phyloP scores from a whole-genome alignment of 202 grass and related monocot genomes.

The Brachypodium distachyon region DNA sequence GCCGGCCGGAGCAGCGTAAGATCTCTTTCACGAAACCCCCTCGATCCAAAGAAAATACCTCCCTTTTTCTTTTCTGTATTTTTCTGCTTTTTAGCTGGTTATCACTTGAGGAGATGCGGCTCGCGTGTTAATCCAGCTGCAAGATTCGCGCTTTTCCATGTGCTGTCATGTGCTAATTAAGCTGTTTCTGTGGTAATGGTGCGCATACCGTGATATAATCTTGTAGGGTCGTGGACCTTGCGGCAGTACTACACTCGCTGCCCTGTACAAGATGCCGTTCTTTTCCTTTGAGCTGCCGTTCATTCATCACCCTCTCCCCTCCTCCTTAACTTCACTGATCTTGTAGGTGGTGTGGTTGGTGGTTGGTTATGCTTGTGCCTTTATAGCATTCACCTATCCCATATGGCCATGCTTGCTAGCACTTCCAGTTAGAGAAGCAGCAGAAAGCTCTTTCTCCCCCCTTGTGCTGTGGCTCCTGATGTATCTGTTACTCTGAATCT shows the following conservation, averaged over 20 bases:
- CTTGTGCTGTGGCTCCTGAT: not conserved
- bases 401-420: not conserved
- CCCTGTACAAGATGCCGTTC: slow-evolving; percentile 36
- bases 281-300: slow-evolving; percentile 1
- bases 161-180: slow-evolving; percentile 36
- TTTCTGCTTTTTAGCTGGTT: slow-evolving; percentile 16
- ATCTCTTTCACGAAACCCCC: not conserved
- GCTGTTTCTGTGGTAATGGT: not conserved
- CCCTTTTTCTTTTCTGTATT: not conserved
- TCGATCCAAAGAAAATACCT: slow-evolving; percentile 18
- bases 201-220: not conserved
- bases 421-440: not conserved
- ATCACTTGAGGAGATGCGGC: not conserved
- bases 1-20: slow-evolving; percentile 45
- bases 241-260: not conserved
- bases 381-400: slow-evolving; percentile 26
- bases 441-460: not conserved
- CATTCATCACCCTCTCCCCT: not conserved
- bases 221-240: not conserved
- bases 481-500: not conserved
- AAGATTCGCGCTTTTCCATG: slow-evolving; percentile 30
- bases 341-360: slow-evolving; percentile 24
- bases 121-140: slow-evolving; percentile 30
- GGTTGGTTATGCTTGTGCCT: slow-evolving; percentile 23
- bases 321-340: slow-evolving; percentile 25